phyloP scores from a whole-genome alignment of 1,284 basidiomycete species.

The Ceratobasidium sp. region DNA sequence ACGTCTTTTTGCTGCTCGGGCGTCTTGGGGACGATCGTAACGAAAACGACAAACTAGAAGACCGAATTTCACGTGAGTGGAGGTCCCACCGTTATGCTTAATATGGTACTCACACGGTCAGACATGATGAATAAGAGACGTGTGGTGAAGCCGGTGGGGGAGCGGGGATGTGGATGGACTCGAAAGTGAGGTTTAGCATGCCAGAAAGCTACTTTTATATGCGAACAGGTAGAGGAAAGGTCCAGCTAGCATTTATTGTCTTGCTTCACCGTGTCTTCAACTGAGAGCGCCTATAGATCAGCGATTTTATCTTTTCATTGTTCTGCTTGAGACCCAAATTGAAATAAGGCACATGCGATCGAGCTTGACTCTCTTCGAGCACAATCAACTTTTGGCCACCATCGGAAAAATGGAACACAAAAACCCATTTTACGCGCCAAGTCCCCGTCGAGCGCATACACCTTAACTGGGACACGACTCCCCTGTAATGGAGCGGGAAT shows the following conservation, averaged over 20 bases:
- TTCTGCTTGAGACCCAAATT: constrained; percentile 29
- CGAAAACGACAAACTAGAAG: constrained; percentile 37
- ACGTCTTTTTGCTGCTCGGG: constrained; percentile 44
- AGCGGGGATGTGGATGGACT: background rate
- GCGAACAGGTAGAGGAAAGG: background rate
- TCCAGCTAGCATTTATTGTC: constrained; percentile 14
- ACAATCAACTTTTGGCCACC: background rate
- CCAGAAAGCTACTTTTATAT: background rate
- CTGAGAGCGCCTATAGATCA: constrained; percentile 10
- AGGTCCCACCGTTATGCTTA: background rate
- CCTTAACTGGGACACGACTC: too few species aligned
- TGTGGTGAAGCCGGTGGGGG: background rate
- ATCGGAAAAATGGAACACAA: constrained; percentile 11
- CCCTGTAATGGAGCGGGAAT: too few species aligned
- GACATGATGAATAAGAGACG: constrained; percentile 14
- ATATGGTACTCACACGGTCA: constrained; percentile 26
- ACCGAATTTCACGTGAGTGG: background rate
- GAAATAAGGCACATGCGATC: constrained; percentile 13
- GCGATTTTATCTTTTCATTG: constrained; percentile 33
- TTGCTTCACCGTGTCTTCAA: constrained; percentile 38
- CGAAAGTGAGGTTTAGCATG: background rate
- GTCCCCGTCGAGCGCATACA: background rate
- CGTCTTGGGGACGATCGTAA: constrained; percentile 43
- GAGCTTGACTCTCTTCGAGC: background rate
- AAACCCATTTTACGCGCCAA: background rate